phyloP scores from a whole-genome alignment of 2,329 filamentous ascomycete genomes.

The Clonostachys sp. region DNA sequence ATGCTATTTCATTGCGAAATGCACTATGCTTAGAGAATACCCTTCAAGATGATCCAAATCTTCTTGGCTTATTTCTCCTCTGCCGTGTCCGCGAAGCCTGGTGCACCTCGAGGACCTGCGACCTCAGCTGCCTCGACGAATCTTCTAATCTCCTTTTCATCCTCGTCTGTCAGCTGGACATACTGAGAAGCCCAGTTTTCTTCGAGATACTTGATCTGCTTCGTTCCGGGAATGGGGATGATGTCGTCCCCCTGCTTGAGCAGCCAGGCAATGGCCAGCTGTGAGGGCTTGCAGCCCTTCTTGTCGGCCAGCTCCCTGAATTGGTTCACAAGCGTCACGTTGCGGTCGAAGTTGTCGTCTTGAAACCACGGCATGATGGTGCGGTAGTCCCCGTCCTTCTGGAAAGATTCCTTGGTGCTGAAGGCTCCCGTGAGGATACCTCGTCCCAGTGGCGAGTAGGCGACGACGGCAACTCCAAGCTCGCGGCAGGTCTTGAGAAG shows the following conservation, averaged over 20 bases:
- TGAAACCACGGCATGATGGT: conserved; percentile 53
- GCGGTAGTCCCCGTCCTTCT: conserved; percentile 2
- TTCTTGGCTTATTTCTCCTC: no score
- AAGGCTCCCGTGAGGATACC: no score
- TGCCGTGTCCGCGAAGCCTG: no score
- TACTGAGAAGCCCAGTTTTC: conserved; percentile 41
- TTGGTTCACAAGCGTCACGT: conserved; percentile 55
- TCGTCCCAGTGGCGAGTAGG: conserved; percentile 40
- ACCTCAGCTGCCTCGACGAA: no score
- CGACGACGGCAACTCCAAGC: conserved; percentile 60
- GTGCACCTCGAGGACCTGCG: no score
- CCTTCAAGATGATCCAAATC: no score
- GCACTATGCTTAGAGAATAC: no score
- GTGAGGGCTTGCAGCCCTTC: conserved; percentile 57
- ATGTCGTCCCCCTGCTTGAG: conserved; percentile 27
- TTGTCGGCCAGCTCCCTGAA: conserved; percentile 52
- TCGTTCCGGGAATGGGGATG: conserved; percentile 64
- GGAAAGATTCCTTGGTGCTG: no score
- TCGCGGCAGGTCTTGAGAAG: conserved; percentile 50
- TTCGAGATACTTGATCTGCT: conserved; percentile 45
- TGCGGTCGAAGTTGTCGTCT: conserved; percentile 57
- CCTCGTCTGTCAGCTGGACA: no score
- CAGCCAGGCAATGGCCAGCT: conserved; percentile 66
- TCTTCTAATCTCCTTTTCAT: no score
- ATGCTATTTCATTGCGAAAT: no score